Evolutionary conservation across 257 asterid species (phyloP).

Genomic region (Petunia axillaris): DNA sequence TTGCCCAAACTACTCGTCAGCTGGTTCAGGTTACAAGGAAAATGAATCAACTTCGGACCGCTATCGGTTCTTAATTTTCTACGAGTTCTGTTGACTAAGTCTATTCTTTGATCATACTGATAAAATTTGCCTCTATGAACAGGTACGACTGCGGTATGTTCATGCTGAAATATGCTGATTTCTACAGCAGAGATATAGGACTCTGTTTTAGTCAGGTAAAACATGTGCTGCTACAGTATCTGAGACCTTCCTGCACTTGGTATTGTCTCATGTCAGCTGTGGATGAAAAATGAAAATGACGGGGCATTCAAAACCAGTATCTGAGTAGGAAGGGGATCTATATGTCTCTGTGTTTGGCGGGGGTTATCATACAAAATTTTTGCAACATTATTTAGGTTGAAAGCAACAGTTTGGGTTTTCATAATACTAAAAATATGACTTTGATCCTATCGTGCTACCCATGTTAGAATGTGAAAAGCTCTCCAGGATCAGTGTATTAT

Average conservation of each 20-base stretch:
- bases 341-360: not conserved
- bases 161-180: conserved; percentile 92
- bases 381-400: not conserved
- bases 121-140: conserved; percentile 29
- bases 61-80: not conserved
- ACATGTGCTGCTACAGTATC: not conserved
- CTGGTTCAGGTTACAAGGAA: not conserved
- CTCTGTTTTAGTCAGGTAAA: conserved; percentile 82
- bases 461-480: conserved; percentile 5
- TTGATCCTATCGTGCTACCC: not conserved
- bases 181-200: conserved; percentile 84
- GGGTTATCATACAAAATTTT: not conserved
- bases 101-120: conserved; percentile 14
- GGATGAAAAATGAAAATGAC: conserved; percentile 6
- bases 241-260: not conserved
- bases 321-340: not conserved
- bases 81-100: conserved; percentile 8
- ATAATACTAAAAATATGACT: not conserved
- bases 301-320: not conserved
- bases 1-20: not conserved
- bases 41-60: not conserved
- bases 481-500: not conserved
- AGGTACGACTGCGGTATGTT: conserved; percentile 94
- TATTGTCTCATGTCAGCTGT: not conserved
- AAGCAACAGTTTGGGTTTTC: not conserved